These are phyloP conservation scores for Chrysanthemum seticuspe DNA, from an alignment of 129 eudicot genomes.

Conservation along the genomic window DNA sequence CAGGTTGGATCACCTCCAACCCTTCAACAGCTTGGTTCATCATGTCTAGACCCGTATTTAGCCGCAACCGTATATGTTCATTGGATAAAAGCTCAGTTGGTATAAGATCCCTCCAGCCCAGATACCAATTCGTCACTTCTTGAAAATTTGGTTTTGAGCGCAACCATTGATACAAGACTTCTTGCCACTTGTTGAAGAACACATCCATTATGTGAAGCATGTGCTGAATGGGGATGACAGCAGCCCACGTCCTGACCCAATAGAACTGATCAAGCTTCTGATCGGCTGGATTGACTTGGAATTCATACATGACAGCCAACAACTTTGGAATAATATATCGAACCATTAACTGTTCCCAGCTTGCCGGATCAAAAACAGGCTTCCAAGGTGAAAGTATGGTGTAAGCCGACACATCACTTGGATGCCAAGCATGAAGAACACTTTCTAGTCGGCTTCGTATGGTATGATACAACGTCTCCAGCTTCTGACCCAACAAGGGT, in stretches of 20 bases:
- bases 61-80: constrained; percentile 55
- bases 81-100: constrained; percentile 69
- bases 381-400: constrained; percentile 76
- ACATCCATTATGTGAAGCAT: constrained; percentile 72
- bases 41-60: constrained; percentile 62
- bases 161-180: constrained; percentile 73
- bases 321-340: constrained; percentile 65
- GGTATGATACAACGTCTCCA: constrained; percentile 51
- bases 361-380: constrained; percentile 63
- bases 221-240: constrained; percentile 57
- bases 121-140: constrained; percentile 65
- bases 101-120: constrained; percentile 66
- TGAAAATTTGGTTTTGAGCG: constrained; percentile 58
- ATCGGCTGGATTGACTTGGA: constrained; percentile 71
- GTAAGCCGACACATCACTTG: constrained; percentile 70
- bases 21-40: constrained; percentile 84
- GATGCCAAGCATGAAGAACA: constrained; percentile 85
- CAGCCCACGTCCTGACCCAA: constrained; percentile 71
- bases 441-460: constrained; percentile 63
- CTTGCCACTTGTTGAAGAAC: constrained; percentile 79
- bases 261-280: constrained; percentile 65
- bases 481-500: constrained; percentile 61
- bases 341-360: constrained; percentile 84
- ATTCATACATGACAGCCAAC: constrained; percentile 53
- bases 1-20: constrained; percentile 65